A percentile compares a stretch with the other conserved stretches of the same genome.
phyloP scores from a whole-genome alignment of 345 rosid genomes.

The Rubroshorea leprosula region DNA sequence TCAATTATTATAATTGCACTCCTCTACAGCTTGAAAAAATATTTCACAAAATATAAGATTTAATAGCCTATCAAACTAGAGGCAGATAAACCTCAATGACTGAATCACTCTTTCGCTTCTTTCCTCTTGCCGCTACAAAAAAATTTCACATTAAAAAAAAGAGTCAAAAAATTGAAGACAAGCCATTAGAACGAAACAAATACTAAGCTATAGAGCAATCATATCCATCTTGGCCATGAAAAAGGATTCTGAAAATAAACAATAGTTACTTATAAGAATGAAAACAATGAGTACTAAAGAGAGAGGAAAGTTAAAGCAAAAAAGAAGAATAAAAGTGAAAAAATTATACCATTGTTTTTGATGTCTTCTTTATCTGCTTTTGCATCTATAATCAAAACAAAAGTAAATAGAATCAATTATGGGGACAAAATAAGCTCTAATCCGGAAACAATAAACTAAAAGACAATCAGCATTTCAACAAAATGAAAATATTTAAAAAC shows the following conservation, averaged over 20 bases:
- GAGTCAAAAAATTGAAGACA: neutral
- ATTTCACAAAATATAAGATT: too few species aligned
- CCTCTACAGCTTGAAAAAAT: too few species aligned
- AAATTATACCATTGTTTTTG: slow-evolving; percentile 56
- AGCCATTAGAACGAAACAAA: neutral
- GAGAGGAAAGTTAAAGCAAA: neutral
- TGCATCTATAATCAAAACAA: slow-evolving; percentile 45
- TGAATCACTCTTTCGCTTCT: slow-evolving; percentile 82
- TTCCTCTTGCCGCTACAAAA: slow-evolving; percentile 66
- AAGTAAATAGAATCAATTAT: slow-evolving; percentile 14
- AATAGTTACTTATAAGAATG: neutral
- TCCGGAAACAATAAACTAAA: neutral
- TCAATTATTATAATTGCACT: too few species aligned
- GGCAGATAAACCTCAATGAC: slow-evolving; percentile 57
- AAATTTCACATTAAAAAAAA: neutral
- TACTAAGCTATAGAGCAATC: too few species aligned
- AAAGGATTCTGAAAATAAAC: neutral
- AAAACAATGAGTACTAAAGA: slow-evolving; percentile 7
- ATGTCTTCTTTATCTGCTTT: slow-evolving; percentile 81
- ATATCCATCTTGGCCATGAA: too few species aligned
- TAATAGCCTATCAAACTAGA: neutral
- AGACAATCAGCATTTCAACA: slow-evolving; percentile 7
- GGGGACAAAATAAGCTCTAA: slow-evolving; percentile 4
- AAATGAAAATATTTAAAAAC: neutral
- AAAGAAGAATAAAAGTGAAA: neutral